Conservation (phyloP, 164 flowering plant species). For the Dillenia turbinata region DNA sequence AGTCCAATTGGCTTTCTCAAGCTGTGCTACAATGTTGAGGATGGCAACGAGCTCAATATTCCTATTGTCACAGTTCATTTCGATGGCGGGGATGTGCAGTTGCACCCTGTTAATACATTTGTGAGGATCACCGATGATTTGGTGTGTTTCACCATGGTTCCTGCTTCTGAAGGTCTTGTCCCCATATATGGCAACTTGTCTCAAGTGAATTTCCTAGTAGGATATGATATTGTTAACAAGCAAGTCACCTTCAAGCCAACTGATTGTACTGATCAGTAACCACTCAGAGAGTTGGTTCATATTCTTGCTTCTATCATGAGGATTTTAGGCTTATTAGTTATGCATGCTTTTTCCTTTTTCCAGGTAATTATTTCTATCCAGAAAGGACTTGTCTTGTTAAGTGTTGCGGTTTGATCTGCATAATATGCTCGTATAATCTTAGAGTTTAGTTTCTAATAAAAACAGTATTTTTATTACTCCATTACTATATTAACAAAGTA, state of each 20-base stretch:
- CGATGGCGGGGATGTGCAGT: constrained; percentile 21
- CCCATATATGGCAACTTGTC: constrained; percentile 28
- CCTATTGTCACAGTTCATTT: constrained; percentile 23
- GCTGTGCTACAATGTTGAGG: constrained; percentile 13
- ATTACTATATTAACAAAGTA: too few relatives aligned
- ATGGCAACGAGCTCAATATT: not conserved
- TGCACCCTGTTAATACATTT: constrained; percentile 18
- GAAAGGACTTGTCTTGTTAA: too few relatives aligned
- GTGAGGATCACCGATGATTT: constrained; percentile 5
- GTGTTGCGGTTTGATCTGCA: too few relatives aligned
- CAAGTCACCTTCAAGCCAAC: constrained; percentile 24
- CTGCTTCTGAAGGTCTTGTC: not conserved
- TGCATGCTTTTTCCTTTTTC: too few relatives aligned
- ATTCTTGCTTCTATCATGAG: too few relatives aligned
- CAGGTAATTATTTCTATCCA: too few relatives aligned
- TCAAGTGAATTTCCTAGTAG: constrained; percentile 27
- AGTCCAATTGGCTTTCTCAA: not conserved
- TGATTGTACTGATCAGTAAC: constrained; percentile 4
- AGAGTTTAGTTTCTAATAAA: too few relatives aligned
- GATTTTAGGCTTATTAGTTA: too few relatives aligned
- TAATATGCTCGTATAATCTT: too few relatives aligned
- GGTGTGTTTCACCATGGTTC: constrained; percentile 18
- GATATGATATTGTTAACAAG: constrained; percentile 22
- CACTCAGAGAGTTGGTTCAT: too few relatives aligned
- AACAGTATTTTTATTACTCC: too few relatives aligned